These are phyloP conservation scores for Sporothrix globosa DNA, from an alignment of 2,329 filamentous ascomycete genomes.

Conservation along the genomic window DNA sequence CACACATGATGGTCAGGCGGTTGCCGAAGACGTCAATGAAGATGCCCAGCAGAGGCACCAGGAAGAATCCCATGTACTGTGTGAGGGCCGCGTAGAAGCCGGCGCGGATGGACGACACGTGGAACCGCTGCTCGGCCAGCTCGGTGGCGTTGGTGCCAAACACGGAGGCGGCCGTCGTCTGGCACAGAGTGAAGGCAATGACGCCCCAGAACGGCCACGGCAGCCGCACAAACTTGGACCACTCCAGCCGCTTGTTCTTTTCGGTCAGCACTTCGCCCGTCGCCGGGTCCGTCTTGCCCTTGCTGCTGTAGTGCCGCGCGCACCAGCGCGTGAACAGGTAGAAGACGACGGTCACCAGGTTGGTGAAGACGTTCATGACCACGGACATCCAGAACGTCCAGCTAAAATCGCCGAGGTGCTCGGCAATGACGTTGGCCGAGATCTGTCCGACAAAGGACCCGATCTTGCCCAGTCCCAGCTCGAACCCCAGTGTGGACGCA, in stretches of 20 bases:
- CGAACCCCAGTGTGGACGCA: slow-evolving; percentile 63
- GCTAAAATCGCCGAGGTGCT: slow-evolving; percentile 55
- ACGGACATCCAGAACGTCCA: slow-evolving; percentile 66
- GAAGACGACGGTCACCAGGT: slow-evolving; percentile 42
- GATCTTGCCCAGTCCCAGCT: slow-evolving; percentile 64
- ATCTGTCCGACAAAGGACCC: slow-evolving; percentile 62
- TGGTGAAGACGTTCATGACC: slow-evolving; percentile 67
- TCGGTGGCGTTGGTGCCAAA: slow-evolving; percentile 64
- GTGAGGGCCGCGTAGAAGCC: slow-evolving; percentile 63
- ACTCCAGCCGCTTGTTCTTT: slow-evolving; percentile 60
- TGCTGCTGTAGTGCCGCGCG: slow-evolving; percentile 39
- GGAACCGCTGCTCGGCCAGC: slow-evolving; percentile 62
- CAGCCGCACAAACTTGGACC: slow-evolving; percentile 58
- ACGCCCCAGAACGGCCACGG: slow-evolving; percentile 65
- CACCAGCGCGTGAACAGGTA: slow-evolving; percentile 57
- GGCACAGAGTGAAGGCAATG: slow-evolving; percentile 59
- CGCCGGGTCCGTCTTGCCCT: slow-evolving; percentile 54
- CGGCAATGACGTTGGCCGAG: slow-evolving; percentile 36
- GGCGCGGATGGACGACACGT: slow-evolving; percentile 56
- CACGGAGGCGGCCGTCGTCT: slow-evolving; percentile 59
- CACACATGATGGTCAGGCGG: slow-evolving; percentile 43
- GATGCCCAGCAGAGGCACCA: slow-evolving; percentile 57
- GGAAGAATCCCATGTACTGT: slow-evolving; percentile 61
- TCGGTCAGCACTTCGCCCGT: slow-evolving; percentile 64
- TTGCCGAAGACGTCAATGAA: slow-evolving; percentile 47